A percentile compares a stretch with the other conserved stretches of the same genome.
These are phyloP conservation scores for Termitomyces sp. DNA, from an alignment of 768 basidiomycete genomes.

Conservation along the genomic window DNA sequence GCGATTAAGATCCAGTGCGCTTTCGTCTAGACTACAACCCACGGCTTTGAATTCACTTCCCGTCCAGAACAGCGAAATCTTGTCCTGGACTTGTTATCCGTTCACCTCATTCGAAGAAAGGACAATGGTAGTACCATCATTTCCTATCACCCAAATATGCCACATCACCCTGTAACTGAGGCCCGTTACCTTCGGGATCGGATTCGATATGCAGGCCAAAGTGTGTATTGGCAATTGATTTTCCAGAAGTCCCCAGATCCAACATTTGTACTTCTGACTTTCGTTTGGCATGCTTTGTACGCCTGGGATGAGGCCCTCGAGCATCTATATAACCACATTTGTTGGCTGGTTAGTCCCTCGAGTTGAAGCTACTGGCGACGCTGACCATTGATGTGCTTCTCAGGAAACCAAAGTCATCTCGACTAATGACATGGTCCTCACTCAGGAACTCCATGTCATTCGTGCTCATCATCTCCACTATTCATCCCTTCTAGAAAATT, in stretches of 20 bases:
- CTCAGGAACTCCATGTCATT: conserved; percentile 44
- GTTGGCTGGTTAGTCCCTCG: conserved; percentile 14
- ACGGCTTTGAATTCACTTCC: not conserved
- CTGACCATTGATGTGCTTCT: not conserved
- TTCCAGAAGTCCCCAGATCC: conserved; percentile 18
- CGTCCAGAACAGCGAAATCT: conserved; percentile 21
- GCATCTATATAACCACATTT: conserved; percentile 19
- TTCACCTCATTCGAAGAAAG: conserved; percentile 41
- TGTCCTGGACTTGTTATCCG: conserved; percentile 40
- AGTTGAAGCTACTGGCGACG: not conserved
- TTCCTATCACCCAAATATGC: conserved; percentile 39
- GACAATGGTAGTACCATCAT: conserved; percentile 41
- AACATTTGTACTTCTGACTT: conserved; percentile 20
- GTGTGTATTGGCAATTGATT: conserved; percentile 23
- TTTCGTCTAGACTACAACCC: not conserved
- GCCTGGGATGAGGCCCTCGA: conserved; percentile 23
- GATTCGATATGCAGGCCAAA: conserved; percentile 38
- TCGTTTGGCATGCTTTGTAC: conserved; percentile 22
- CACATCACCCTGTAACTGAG: conserved; percentile 30
- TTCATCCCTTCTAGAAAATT: conserved; percentile 40
- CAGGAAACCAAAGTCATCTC: conserved; percentile 42
- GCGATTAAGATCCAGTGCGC: conserved; percentile 25
- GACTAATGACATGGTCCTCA: conserved; percentile 35
- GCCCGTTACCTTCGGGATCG: conserved; percentile 40
- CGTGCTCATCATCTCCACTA: conserved; percentile 51